Base-by-base conservation (phyloP, 2,329 filamentous ascomycete species). In the Escovopsis weberi region DNA sequence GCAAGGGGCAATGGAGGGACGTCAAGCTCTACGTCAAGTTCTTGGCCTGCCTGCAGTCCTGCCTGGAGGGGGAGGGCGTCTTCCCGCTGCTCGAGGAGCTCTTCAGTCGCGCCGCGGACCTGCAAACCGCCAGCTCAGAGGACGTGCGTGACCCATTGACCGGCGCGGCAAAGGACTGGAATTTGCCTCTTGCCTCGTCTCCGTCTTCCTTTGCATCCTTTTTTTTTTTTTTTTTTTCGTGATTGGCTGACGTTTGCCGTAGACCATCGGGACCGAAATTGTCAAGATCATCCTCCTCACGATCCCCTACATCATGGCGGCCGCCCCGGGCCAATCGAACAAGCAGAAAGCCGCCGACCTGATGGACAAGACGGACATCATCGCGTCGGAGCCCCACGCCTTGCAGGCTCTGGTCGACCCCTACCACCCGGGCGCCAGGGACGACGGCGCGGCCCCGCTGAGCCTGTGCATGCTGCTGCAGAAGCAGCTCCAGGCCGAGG, bases 211-310 rank as follows among this genome's bases (percentile, higher is more conserved):
- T 23, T 23, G 23, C 23, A 6, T 6, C 4, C 6, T 15, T 36
- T 18, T 36, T 32, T 32, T 9, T 7, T 9, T n/a, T 15, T 36
- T 18, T 36, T 32, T 32, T 9, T 7, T 9, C 10, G 33, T 42
- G 33, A 12, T 26, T 26, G 26, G 36, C 38, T 33, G 41, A 32
- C 45, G 52, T 41, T 44, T 39, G 40, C 26, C 42, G 18, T 33
- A 79, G 74, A 80, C 74, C 0, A 75, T 81, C 48, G 77, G 77
- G 39, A 80, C 93, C 36, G 91, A 96, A 65, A 75, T 98, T 32
- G 87, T 95, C 59, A 96, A 95, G 64, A 88, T 95, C 53, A 95
- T 98, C 50, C 76, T 96, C 37, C 76, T 95, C 39, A 94, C 89
- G 0, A 83, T 98, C 45, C 89, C 91, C 0, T 98, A 96, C 59